Conservation (phyloP, 352 stramenopile genomes). For the Plasmopara halstedii region DNA sequence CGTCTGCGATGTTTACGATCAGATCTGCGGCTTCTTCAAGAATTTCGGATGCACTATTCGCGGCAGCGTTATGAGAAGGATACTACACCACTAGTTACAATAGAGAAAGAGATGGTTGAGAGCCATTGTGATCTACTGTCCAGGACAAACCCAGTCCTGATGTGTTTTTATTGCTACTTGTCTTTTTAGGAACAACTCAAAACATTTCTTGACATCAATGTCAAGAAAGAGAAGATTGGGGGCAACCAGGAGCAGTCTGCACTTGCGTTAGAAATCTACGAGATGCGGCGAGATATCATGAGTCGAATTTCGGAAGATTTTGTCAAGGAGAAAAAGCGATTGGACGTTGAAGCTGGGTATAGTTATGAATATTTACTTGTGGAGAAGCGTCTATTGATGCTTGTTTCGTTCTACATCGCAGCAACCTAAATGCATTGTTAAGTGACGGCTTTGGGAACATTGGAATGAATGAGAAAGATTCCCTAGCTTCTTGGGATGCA, state of each 20-base stretch:
- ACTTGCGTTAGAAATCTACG: constrained; percentile 52
- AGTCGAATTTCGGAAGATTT: constrained; percentile 64
- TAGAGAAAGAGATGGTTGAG: constrained; percentile 40
- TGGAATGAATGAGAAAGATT: constrained; percentile 31
- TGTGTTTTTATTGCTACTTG: not conserved
- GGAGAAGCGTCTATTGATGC: not conserved
- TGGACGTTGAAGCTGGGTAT: constrained; percentile 54
- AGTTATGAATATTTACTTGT: not conserved
- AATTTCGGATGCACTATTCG: constrained; percentile 44
- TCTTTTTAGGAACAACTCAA: constrained; percentile 38
- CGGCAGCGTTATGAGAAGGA: constrained; percentile 18
- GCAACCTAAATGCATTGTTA: constrained; percentile 18
- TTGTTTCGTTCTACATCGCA: not conserved
- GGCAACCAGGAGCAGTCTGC: constrained; percentile 29
- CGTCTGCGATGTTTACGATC: constrained; percentile 46
- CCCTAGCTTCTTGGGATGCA: constrained; percentile 60
- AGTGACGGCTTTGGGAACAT: constrained; percentile 8
- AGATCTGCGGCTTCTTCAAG: constrained; percentile 53
- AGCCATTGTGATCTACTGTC: too few species aligned
- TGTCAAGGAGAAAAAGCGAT: constrained; percentile 50
- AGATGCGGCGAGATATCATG: constrained; percentile 59
- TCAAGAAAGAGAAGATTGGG: constrained; percentile 57
- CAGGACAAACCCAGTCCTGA: too few species aligned
- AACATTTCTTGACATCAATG: constrained; percentile 46
- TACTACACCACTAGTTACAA: constrained; percentile 2